Conservation (phyloP, 1,284 basidiomycete genomes). For the Ceraceosorus bombacis region DNA sequence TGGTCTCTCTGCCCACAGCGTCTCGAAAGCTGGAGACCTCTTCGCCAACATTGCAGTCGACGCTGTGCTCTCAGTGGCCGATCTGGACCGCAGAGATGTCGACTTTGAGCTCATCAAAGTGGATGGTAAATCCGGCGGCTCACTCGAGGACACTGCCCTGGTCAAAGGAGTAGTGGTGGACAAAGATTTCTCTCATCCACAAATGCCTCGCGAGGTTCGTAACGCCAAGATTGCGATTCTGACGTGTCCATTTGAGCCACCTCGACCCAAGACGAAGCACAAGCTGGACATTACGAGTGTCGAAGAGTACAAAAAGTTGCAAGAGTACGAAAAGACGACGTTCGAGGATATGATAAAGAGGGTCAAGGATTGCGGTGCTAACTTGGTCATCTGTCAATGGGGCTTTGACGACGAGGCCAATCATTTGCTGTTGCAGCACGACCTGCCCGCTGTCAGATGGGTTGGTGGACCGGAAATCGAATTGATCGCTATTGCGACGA, state of each 20-base stretch:
- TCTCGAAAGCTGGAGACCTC: slow-evolving; percentile 88
- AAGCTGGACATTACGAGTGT: slow-evolving; percentile 95
- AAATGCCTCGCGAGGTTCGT: slow-evolving; percentile 82
- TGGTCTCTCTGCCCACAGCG: slow-evolving; percentile 54
- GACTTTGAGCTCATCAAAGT: slow-evolving; percentile 99
- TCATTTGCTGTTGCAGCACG: slow-evolving; percentile 93
- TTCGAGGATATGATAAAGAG: slow-evolving; percentile 94
- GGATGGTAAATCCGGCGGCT: slow-evolving; percentile 95
- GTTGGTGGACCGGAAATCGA: slow-evolving; percentile 98
- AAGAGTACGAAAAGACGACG: slow-evolving; percentile 91
- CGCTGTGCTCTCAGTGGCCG: slow-evolving; percentile 88
- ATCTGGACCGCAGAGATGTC: slow-evolving; percentile 87
- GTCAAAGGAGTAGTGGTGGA: slow-evolving; percentile 95
- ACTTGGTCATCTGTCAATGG: slow-evolving; percentile 99
- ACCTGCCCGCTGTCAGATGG: slow-evolving; percentile 96
- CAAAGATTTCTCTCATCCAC: slow-evolving; percentile 98
- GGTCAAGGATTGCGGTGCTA: slow-evolving; percentile 96
- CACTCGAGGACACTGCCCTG: slow-evolving; percentile 83
- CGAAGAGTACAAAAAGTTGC: slow-evolving; percentile 93
- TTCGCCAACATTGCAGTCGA: slow-evolving; percentile 98
- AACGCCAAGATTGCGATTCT: slow-evolving; percentile 92
- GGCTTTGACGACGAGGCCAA: slow-evolving; percentile 99
- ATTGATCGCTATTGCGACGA: slow-evolving; percentile 96
- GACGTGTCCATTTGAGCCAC: slow-evolving; percentile 97
- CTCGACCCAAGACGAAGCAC: slow-evolving; percentile 98